Conservation (phyloP, 352 stramenopile species). For the Phytophthora lateralis region DNA sequence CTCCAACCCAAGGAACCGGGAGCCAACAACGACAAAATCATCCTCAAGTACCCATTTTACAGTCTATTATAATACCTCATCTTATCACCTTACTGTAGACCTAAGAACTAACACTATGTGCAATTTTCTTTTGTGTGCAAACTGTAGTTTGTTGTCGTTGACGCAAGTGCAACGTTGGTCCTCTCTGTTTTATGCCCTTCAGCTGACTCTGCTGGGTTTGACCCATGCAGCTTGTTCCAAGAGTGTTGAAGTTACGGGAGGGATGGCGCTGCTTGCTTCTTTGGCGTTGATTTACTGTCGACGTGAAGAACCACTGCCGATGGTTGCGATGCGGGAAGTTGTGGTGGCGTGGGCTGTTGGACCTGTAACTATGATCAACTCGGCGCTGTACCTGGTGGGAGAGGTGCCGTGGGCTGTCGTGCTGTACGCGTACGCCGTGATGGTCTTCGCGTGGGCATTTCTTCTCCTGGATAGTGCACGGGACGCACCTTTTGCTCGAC, state of each 20-base stretch:
- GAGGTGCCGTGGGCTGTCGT: slow-evolving; percentile 46
- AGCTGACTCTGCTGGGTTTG: slow-evolving; percentile 43
- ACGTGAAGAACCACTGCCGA: slow-evolving; percentile 32
- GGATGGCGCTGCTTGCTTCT: slow-evolving; percentile 39
- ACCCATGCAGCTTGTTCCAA: slow-evolving; percentile 53
- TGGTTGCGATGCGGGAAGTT: slow-evolving; percentile 61
- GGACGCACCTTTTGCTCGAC: slow-evolving; percentile 75
- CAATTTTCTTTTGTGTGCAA: slow-evolving; percentile 11
- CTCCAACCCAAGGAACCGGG: slow-evolving; percentile 52
- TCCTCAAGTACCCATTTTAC: slow-evolving; percentile 62
- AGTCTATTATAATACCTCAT: slow-evolving; percentile 1
- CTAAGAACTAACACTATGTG: background rate
- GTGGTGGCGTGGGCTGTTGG: slow-evolving; percentile 52
- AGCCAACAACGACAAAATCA: slow-evolving; percentile 41
- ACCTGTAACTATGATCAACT: slow-evolving; percentile 62
- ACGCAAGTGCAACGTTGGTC: slow-evolving; percentile 80
- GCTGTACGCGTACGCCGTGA: slow-evolving; percentile 64
- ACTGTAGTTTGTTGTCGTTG: slow-evolving; percentile 62
- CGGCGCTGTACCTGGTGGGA: slow-evolving; percentile 54
- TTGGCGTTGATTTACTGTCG: slow-evolving; percentile 65
- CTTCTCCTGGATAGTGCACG: slow-evolving; percentile 69
- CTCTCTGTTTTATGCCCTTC: slow-evolving; percentile 54
- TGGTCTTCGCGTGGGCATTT: slow-evolving; percentile 65
- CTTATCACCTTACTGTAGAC: slow-evolving; percentile 4
- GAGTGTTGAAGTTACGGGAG: slow-evolving; percentile 31